phyloP scores from a whole-genome alignment of 805 yeast species.

The Hermanozyma aechmeae region DNA sequence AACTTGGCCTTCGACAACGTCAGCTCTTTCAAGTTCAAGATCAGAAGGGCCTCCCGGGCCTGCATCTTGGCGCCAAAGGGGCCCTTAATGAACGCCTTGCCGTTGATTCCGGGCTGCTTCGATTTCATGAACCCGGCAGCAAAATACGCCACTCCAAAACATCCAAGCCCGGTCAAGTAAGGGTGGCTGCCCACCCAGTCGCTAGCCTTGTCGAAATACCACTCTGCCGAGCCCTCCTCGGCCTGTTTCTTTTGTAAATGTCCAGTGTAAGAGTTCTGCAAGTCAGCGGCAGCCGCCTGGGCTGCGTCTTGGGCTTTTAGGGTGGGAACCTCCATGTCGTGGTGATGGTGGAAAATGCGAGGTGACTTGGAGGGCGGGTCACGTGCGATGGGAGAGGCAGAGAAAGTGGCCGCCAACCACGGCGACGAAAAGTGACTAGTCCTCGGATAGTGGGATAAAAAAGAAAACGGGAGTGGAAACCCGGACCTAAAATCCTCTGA shows the following conservation, averaged over 20 bases:
- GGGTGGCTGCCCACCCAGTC: slow-evolving; percentile 71
- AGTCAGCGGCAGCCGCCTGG: slow-evolving; percentile 8
- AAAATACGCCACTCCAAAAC: slow-evolving; percentile 52
- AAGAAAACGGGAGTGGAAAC: too few species aligned
- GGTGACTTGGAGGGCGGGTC: neutral
- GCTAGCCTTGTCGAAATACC: slow-evolving; percentile 53
- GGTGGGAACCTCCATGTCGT: slow-evolving; percentile 44
- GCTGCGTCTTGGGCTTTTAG: slow-evolving; percentile 34
- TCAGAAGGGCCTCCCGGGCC: slow-evolving; percentile 80
- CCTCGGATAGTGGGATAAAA: neutral
- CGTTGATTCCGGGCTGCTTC: slow-evolving; percentile 57
- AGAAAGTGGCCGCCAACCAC: too few species aligned
- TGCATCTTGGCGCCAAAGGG: slow-evolving; percentile 90
- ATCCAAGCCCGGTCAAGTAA: slow-evolving; percentile 61
- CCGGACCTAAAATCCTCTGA: too few species aligned
- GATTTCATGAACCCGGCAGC: slow-evolving; percentile 60
- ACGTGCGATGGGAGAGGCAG: too few species aligned
- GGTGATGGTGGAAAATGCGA: slow-evolving; percentile 5
- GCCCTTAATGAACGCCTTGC: slow-evolving; percentile 70
- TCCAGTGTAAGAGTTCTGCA: slow-evolving; percentile 23
- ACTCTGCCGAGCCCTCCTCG: slow-evolving; percentile 42
- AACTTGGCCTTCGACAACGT: slow-evolving; percentile 53
- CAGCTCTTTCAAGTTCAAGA: slow-evolving; percentile 65
- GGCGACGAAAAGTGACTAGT: too few species aligned
- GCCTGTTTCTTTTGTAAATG: slow-evolving; percentile 32